These are phyloP conservation scores for Candida fluviatilis DNA, from an alignment of 805 yeast genomes.

Conservation along the genomic window DNA sequence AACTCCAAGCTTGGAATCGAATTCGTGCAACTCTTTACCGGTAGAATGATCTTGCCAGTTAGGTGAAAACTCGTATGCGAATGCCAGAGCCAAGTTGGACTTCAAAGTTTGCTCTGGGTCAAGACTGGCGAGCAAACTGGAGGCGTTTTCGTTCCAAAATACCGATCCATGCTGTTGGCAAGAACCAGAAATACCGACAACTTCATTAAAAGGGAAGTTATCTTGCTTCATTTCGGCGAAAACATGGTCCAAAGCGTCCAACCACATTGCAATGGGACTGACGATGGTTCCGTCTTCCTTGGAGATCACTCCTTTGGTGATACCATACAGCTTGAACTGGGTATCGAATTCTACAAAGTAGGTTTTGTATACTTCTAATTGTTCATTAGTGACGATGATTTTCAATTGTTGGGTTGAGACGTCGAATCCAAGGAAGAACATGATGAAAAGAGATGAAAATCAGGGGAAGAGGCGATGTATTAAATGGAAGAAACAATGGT, in stretches of 20 bases:
- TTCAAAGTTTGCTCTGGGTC: constrained; percentile 29
- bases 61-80: constrained; percentile 66
- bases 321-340: constrained; percentile 55
- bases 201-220: constrained; percentile 53
- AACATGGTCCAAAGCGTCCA: constrained; percentile 71
- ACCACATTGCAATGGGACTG: constrained; percentile 88
- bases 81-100: constrained; percentile 48
- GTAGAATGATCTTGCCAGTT: constrained; percentile 97
- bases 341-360: constrained; percentile 70
- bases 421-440: constrained; percentile 67
- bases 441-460: too few species aligned
- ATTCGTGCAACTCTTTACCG: constrained; percentile 55
- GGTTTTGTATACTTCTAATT: constrained; percentile 50
- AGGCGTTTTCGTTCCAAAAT: constrained; percentile 60
- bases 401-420: constrained; percentile 88
- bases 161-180: constrained; percentile 94
- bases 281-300: constrained; percentile 55
- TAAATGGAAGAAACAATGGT: too few species aligned
- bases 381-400: constrained; percentile 57
- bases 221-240: constrained; percentile 48
- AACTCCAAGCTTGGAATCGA: constrained; percentile 55
- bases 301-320: constrained; percentile 64
- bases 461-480: too few species aligned
- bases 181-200: constrained; percentile 73
- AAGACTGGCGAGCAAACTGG: constrained; percentile 35